These are phyloP conservation scores for Vaccinium myrtillus DNA, from an alignment of 148 eudicot species.

Conservation along the genomic window DNA sequence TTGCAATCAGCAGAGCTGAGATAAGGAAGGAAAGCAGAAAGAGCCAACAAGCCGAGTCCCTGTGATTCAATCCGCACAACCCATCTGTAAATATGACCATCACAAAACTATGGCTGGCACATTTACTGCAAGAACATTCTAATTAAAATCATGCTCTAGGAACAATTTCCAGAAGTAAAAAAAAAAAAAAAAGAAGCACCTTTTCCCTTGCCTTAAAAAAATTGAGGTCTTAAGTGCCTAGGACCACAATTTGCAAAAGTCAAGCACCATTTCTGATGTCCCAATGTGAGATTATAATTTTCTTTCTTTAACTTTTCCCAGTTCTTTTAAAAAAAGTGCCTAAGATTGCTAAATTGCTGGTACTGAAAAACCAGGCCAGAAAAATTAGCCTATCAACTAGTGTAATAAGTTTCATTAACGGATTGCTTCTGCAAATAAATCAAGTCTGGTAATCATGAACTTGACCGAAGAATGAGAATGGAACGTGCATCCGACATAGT, in stretches of 20 bases:
- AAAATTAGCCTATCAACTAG: too few species aligned
- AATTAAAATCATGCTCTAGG: not conserved
- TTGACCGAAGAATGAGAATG: not conserved
- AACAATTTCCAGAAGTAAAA: not conserved
- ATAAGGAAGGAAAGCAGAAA: conserved; percentile 43
- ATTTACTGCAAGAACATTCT: not conserved
- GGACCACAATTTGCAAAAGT: too few species aligned
- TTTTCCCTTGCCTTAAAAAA: not conserved
- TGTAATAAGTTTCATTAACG: not conserved
- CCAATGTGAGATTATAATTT: too few species aligned
- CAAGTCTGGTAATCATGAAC: not conserved
- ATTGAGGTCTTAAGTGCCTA: not conserved
- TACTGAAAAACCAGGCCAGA: not conserved
- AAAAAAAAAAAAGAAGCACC: too few species aligned
- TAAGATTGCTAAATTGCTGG: not conserved
- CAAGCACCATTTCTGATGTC: too few species aligned
- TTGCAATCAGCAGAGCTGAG: conserved; percentile 20
- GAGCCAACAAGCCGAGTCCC: conserved; percentile 70
- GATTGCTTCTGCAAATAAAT: not conserved
- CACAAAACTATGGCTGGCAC: not conserved
- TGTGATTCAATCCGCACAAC: conserved; percentile 20
- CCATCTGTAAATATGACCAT: not conserved
- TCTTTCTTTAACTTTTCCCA: too few species aligned
- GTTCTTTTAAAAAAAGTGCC: not conserved
- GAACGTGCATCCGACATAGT: not conserved